Evolutionary conservation across 495 filamentous ascomycete genomes (phyloP), one percentile per base, ranked within the genome.

Genomic region (Mytilinidion resinicola): DNA sequence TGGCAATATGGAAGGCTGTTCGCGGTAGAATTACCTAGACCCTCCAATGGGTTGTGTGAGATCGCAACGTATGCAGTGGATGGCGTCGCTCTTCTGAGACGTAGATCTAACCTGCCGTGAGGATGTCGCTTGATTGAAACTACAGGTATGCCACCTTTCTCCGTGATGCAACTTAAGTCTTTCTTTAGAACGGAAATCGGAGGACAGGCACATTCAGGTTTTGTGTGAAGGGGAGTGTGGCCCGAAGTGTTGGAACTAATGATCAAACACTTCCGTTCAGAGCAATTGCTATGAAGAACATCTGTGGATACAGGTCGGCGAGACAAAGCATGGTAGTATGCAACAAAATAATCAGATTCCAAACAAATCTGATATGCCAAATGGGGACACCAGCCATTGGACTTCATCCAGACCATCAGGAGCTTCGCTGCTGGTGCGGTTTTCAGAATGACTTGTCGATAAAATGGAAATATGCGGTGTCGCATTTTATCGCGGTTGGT

Each of bases 1-100:
- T 52, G 17, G 36, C 50, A 52, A 34, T 52, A 33, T 39, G 50
- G 50, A 34, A 52, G 30, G 9, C 20, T 9, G 36, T 52, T 36
- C 25, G 14, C 4, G 14, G 14, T 12, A 4, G 19, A 12, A 19
- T 52, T 52, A n/a, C 50, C 50, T 6, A 52, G 21, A 19, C 50
- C 50, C 33, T 52, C 20, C 19, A 33, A 52, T 11, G 12, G 19
- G 10, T 34, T 33, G 25, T 52, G 50, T 14, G 50, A 52, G 11
- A 52, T 52, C n/a, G 50, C 50, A 35, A 52, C n/a, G 15, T 52
- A 52, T 10, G 6, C 25, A 12, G 17, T 52, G 4, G 4, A 20
- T 11, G 12, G 20, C 36, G 10, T 50, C 14, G 47, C 50, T 35
- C 12, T 52, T 52, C 30, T 20, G 3, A 48, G 17, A 48, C 19